Percentiles rank a stretch among this genome's conserved stretches.
Evolutionary conservation across 164 flowering plant genomes (phyloP).

Genomic region (Vitis riparia): DNA sequence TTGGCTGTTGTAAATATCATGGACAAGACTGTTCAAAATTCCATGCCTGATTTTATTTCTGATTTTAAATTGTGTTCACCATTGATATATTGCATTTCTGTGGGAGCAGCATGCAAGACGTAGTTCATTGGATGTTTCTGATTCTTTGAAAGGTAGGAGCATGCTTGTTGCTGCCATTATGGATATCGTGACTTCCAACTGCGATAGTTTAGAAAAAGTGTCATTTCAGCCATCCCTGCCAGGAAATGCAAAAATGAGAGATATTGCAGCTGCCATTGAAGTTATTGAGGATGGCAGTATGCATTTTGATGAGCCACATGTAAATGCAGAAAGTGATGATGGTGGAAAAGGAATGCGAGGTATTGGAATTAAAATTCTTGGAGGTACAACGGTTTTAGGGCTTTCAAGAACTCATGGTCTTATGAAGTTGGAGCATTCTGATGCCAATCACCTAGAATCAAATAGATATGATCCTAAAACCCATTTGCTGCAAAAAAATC

Average conservation of each 20-base stretch:
- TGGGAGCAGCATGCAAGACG: slow-evolving; percentile 64
- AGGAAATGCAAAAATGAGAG: slow-evolving; percentile 71
- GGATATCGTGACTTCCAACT: slow-evolving; percentile 90
- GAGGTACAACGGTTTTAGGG: slow-evolving; percentile 80
- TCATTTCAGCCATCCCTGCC: slow-evolving; percentile 66
- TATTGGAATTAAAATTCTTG: slow-evolving; percentile 86
- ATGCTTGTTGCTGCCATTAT: slow-evolving; percentile 97
- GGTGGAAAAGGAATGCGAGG: slow-evolving; percentile 77
- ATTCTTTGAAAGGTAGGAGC: slow-evolving; percentile 90
- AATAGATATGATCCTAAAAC: slow-evolving; percentile 21
- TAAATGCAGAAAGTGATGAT: slow-evolving; percentile 60
- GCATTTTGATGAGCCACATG: slow-evolving; percentile 61
- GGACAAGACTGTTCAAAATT: neutral
- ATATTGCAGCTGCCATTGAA: slow-evolving; percentile 87
- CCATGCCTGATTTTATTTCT: slow-evolving; percentile 1
- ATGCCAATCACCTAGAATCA: slow-evolving; percentile 17
- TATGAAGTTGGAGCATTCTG: slow-evolving; percentile 31
- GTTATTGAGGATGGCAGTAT: slow-evolving; percentile 91
- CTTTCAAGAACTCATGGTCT: slow-evolving; percentile 57
- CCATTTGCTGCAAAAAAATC: slow-evolving; percentile 33
- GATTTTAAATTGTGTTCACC: slow-evolving; percentile 11
- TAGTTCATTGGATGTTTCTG: slow-evolving; percentile 67
- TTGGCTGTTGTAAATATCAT: neutral
- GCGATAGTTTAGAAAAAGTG: slow-evolving; percentile 57
- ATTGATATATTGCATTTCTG: slow-evolving; percentile 34